Evolutionary conservation across 495 filamentous ascomycete species (phyloP), one percentile per base, ranked within the genome.

Genomic region (Penicillium egyptiacum): DNA sequence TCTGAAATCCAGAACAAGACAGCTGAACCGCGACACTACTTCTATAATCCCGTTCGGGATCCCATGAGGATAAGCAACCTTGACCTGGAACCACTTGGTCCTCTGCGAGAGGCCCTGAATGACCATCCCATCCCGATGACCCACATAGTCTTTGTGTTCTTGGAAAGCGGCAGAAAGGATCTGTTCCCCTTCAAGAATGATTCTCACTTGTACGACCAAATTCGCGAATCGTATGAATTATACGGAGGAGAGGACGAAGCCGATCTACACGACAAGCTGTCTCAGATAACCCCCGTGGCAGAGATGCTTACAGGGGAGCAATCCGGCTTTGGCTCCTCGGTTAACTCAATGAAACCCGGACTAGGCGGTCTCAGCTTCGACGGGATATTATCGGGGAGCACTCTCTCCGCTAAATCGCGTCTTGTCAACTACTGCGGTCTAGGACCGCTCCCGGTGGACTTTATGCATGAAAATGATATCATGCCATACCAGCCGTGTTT

Each of bases 401-500:
- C 66, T 25, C 73, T 77, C 53, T 77, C 76, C 1, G 67, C 79
- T 17, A 79, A 80, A 57, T 76, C 72, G 41, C 58, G 77, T 28
- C 62, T 78, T 16, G 71, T 70, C 12, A 77, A 74, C 46, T 74
- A 79, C 44, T 80, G 77, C 40, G 76, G 76, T 30, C 71, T 77
- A n/a, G 65, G 66, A 7, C 75, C 76, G 11, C 64, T 79, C 6
- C 71, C 75, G 4, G 77, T 79, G 7, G 77, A 79, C 48, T 70
- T 79, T 25, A 56, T 76, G 48, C 72, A 78, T 47, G 77, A 79
- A 53, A 63, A 70, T n/a, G 55, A 60, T 39, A 63, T 71, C 12
- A 71, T 75, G 19, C 73, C 75, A 31, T 79, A 79, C 51, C 76
- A 79, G 55, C 76, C 76, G 3, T 79, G 76, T 58, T 50, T 79